phyloP scores from a whole-genome alignment of 306 rosid species.

The Sphenostylis stenocarpa region DNA sequence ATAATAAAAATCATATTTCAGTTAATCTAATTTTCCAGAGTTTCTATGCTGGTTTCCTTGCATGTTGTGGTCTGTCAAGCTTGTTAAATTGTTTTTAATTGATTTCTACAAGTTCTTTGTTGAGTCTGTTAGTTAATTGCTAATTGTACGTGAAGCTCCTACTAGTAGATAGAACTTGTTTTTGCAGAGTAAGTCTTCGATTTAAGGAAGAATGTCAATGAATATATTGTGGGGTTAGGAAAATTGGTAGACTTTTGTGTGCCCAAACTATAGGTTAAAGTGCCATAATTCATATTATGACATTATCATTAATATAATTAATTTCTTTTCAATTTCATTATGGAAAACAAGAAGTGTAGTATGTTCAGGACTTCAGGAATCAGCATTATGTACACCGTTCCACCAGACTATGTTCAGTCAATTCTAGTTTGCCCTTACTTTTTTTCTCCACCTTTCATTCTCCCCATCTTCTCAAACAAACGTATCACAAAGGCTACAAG shows the following conservation, averaged over 20 bases:
- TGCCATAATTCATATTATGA: conserved; percentile 5
- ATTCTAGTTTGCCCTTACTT: conserved; percentile 3
- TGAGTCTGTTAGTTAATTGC: conserved; percentile 6
- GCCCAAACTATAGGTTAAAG: background rate
- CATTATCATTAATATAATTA: background rate
- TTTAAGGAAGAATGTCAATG: conserved; percentile 12
- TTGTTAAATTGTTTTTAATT: background rate
- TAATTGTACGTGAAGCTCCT: conserved; percentile 22
- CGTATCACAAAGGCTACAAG: background rate
- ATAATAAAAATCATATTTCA: no score
- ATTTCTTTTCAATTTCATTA: background rate
- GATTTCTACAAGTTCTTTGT: background rate
- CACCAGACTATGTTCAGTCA: conserved; percentile 18
- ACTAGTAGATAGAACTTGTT: conserved; percentile 13
- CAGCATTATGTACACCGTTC: background rate
- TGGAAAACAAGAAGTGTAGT: background rate
- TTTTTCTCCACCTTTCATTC: conserved; percentile 12
- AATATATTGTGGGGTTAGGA: conserved; percentile 7
- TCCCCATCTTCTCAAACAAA: conserved; percentile 21
- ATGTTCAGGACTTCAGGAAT: conserved; percentile 3
- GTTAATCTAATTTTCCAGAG: no score
- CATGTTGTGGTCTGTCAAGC: background rate
- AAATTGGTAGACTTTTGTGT: background rate
- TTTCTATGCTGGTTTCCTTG: background rate
- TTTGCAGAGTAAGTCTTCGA: conserved; percentile 7